These are phyloP conservation scores for Hamamelis virginiana DNA, from an alignment of 164 flowering plant genomes.

Conservation along the genomic window DNA sequence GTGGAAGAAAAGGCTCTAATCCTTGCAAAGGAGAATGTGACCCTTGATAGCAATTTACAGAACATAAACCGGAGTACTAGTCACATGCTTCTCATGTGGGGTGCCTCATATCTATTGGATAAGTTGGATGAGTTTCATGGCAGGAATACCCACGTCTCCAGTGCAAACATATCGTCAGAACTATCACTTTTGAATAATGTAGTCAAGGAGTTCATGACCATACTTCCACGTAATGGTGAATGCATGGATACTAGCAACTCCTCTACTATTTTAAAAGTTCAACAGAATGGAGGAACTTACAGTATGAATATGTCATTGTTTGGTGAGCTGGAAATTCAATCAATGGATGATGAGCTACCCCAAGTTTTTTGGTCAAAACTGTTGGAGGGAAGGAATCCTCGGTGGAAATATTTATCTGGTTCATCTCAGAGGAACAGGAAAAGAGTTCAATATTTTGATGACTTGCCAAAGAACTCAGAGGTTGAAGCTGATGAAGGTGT, in stretches of 20 bases:
- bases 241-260: constrained; percentile 11
- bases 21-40: constrained; percentile 48
- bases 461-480: constrained; percentile 15
- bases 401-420: constrained; percentile 58
- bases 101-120: constrained; percentile 60
- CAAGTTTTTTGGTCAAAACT: constrained; percentile 70
- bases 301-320: constrained; percentile 27
- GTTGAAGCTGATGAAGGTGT: constrained; percentile 35
- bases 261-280: constrained; percentile 40
- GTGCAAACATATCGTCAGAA: constrained; percentile 24
- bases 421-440: constrained; percentile 56
- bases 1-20: constrained; percentile 75
- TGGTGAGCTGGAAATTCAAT: constrained; percentile 51
- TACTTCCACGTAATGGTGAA: constrained; percentile 29
- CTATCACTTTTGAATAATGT: constrained; percentile 35
- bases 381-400: constrained; percentile 54
- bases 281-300: constrained; percentile 43
- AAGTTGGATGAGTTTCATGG: constrained; percentile 63
- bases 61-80: constrained; percentile 32
- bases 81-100: constrained; percentile 74
- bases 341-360: constrained; percentile 40
- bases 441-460: constrained; percentile 48
- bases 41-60: constrained; percentile 42
- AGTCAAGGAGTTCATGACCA: constrained; percentile 44
- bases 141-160: constrained; percentile 6